Evolutionary conservation across 2,329 filamentous ascomycete species (phyloP).

Genomic region (Fusarium newnesense): DNA sequence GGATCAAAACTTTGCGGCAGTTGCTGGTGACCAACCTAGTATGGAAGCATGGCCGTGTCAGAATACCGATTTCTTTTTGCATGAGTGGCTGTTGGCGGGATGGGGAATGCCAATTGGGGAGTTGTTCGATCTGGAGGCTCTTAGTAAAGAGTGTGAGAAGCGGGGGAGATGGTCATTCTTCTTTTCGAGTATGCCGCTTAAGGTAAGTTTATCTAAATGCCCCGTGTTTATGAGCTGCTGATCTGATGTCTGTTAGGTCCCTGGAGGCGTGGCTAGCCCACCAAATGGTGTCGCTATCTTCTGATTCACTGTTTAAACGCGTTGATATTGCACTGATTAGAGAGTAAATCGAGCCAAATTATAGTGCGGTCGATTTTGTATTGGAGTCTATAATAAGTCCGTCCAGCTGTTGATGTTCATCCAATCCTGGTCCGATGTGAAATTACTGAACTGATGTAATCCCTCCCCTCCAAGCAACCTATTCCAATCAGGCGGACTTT

Average conservation of each 20-base stretch:
- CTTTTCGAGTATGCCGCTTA: slow-evolving; percentile 41
- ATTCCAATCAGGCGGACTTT: slow-evolving; percentile 41
- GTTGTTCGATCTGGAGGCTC: slow-evolving; percentile 56
- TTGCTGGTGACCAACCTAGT: slow-evolving; percentile 64
- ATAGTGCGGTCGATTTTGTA: too few species aligned
- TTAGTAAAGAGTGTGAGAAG: slow-evolving; percentile 49
- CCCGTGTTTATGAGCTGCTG: too few species aligned
- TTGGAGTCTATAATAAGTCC: slow-evolving; percentile 14
- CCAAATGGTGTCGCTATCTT: slow-evolving; percentile 25
- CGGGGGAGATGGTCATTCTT: slow-evolving; percentile 53
- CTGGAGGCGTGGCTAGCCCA: slow-evolving; percentile 25
- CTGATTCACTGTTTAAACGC: background rate
- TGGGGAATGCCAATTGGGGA: slow-evolving; percentile 65
- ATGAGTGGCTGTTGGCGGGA: slow-evolving; percentile 59
- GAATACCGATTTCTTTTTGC: slow-evolving; percentile 47
- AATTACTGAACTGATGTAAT: slow-evolving; percentile 23
- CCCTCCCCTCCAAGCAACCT: slow-evolving; percentile 35
- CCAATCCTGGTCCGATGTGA: slow-evolving; percentile 40
- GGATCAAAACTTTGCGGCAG: slow-evolving; percentile 64
- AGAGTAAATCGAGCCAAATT: too few species aligned
- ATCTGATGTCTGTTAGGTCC: background rate
- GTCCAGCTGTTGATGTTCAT: slow-evolving; percentile 43
- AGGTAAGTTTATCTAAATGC: too few species aligned
- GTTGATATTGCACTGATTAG: fast-evolving
- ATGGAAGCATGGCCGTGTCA: slow-evolving; percentile 62